Base-by-base conservation (phyloP, 306 rosid genomes). In the Coriaria nepalensis region DNA sequence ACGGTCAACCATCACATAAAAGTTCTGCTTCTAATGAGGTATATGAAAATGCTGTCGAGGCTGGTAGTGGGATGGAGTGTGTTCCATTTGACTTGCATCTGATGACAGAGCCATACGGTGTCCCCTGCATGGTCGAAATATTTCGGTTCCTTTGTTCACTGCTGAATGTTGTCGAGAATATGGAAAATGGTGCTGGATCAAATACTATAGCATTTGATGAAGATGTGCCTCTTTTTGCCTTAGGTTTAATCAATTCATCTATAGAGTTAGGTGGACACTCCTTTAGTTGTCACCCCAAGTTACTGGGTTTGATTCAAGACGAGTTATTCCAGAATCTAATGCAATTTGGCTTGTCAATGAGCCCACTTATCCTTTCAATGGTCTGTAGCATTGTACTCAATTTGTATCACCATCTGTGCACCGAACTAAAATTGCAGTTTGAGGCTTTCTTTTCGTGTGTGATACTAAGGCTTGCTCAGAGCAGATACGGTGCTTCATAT, bases 91-190 rank as follows among this genome's bases (percentile, higher is more conserved):
- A 76, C 47, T 36, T 57, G 52, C 87, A 76, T 68, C 74, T 71
- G 29, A 78, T 80, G 87, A 75, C 79, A 44, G 95, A 76, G 65
- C 95, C 93, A 10, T 86, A 75, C 34, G 95, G 95, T 50, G 88
- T 81, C 53, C 86, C 96, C 44, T 86, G 96, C 79, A 86, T 86
- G 96, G 86, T 86, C 75, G 93, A 86, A 72, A 79, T 78, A 67
- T 81, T 86, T 72, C 77, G 74, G 68, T 81, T 78, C 60, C 72
- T 86, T 33, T 86, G 96, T 53, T 78, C 88, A 59, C 63, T 79
- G 74, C 71, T 81, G 63, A 79, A 78, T 72, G 70, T 73, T 73
- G 71, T 70, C 32, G 86, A 86, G 77, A 60, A 74, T 61, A 62
- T 56, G 42, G 93, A 71, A 55, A 56, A 68, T 57, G 88, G 70